phyloP scores from a whole-genome alignment of 257 asterid genomes.

The Solanum verrucosum region DNA sequence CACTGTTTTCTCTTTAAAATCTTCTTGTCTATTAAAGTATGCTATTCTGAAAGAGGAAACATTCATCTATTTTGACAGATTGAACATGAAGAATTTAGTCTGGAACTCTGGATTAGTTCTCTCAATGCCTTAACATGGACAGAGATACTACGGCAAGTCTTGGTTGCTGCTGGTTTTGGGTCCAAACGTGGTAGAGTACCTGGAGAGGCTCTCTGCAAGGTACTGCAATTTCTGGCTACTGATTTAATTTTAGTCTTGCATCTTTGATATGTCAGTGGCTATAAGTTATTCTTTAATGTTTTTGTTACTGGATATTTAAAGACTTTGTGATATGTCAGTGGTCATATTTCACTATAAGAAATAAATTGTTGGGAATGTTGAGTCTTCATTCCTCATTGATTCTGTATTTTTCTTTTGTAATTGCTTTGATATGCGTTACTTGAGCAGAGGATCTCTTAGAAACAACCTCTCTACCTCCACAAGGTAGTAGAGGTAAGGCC shows the following conservation, averaged over 20 bases:
- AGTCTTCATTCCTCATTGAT: background rate
- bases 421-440: background rate
- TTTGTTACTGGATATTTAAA: background rate
- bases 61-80: constrained; percentile 36
- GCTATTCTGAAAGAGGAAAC: background rate
- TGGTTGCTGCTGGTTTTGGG: constrained; percentile 89
- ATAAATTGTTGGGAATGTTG: background rate
- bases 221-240: constrained; percentile 19
- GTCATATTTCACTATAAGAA: background rate
- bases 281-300: background rate
- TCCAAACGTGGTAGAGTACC: constrained; percentile 35
- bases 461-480: background rate
- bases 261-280: background rate
- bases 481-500: background rate
- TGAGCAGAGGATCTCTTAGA: background rate
- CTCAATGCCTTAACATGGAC: constrained; percentile 88
- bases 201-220: constrained; percentile 52
- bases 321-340: background rate
- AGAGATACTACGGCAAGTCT: constrained; percentile 76
- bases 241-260: background rate
- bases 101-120: constrained; percentile 70
- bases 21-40: background rate
- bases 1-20: background rate
- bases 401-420: background rate
- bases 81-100: constrained; percentile 33